Evolutionary conservation across 208 protist species (phyloP).

Genomic region (Trypanosoma conorhini): DNA sequence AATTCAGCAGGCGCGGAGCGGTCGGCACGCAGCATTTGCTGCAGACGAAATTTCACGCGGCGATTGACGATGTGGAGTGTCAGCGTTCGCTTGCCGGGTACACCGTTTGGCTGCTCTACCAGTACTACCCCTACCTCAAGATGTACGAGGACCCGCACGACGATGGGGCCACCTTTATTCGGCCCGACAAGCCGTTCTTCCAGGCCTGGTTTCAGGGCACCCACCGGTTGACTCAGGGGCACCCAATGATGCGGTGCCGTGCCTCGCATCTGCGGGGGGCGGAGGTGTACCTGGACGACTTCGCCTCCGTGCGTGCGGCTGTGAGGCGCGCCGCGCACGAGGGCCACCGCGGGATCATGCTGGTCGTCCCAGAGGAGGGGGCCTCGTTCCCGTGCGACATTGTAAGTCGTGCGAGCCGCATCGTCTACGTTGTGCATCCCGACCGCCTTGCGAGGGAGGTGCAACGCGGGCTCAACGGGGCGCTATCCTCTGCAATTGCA

Average conservation of each 20-base stretch:
- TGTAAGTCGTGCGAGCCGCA: constrained; percentile 23
- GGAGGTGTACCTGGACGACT: constrained; percentile 63
- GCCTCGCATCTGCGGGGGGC: constrained; percentile 33
- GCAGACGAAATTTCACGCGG: constrained; percentile 32
- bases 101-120: constrained; percentile 68
- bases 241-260: constrained; percentile 37
- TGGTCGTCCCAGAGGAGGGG: constrained; percentile 72
- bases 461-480: constrained; percentile 71
- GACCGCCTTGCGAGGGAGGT: constrained; percentile 30
- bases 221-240: constrained; percentile 35
- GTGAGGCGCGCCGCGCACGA: constrained; percentile 29
- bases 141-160: constrained; percentile 19
- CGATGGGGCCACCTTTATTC: constrained; percentile 41
- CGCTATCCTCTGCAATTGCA: constrained; percentile 59
- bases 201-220: constrained; percentile 32
- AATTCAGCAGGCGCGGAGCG: constrained; percentile 73
- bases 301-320: constrained; percentile 24
- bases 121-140: constrained; percentile 75
- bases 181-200: constrained; percentile 35
- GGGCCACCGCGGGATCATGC: constrained; percentile 50
- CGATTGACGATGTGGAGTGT: constrained; percentile 21
- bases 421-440: constrained; percentile 50
- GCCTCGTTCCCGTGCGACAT: constrained; percentile 48
- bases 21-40: constrained; percentile 71
- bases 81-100: constrained; percentile 35